A percentile compares a stretch with the other conserved stretches of the same genome.
phyloP scores from a whole-genome alignment of 192 early-diverging fungal genomes.

The Chytriomyces sp. region DNA sequence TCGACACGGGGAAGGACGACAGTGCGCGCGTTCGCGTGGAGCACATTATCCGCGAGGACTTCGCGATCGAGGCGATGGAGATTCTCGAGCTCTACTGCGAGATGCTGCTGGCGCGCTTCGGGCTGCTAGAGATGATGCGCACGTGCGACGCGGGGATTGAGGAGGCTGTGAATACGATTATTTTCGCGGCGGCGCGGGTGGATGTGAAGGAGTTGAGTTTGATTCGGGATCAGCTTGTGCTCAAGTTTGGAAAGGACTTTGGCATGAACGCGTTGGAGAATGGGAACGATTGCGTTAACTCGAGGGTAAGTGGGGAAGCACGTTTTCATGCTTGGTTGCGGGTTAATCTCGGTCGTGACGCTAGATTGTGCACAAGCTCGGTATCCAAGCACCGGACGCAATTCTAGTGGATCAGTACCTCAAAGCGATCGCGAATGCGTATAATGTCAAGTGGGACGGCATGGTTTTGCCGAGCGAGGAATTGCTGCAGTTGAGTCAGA shows the following conservation, averaged over 20 bases:
- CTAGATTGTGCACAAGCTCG: conserved; percentile 84
- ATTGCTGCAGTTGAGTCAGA: conserved; percentile 10
- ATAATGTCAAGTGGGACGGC: conserved; percentile 71
- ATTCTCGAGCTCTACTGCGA: conserved; percentile 92
- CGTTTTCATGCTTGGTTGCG: background rate
- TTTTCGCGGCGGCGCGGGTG: conserved; percentile 86
- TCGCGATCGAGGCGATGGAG: conserved; percentile 89
- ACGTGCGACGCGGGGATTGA: conserved; percentile 77
- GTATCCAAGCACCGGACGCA: conserved; percentile 74
- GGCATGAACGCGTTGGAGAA: conserved; percentile 74
- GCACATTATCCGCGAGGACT: conserved; percentile 93
- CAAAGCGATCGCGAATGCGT: conserved; percentile 83
- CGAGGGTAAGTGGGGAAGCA: conserved; percentile 56
- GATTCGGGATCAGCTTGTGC: conserved; percentile 74
- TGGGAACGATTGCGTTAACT: conserved; percentile 71
- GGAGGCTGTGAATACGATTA: conserved; percentile 86
- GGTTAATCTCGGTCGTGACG: conserved; percentile 10
- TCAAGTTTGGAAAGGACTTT: conserved; percentile 86
- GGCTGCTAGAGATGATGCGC: conserved; percentile 80
- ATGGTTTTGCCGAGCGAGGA: conserved; percentile 7
- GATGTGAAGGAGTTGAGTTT: conserved; percentile 80
- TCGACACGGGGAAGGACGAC: conserved; percentile 82
- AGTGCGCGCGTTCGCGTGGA: conserved; percentile 87
- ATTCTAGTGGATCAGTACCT: conserved; percentile 84
- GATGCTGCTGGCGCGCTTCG: conserved; percentile 82